A percentile compares a stretch with the other conserved stretches of the same genome.
Conservation (phyloP, 805 yeast species). For the Cyberlindnera subsufficiens region DNA sequence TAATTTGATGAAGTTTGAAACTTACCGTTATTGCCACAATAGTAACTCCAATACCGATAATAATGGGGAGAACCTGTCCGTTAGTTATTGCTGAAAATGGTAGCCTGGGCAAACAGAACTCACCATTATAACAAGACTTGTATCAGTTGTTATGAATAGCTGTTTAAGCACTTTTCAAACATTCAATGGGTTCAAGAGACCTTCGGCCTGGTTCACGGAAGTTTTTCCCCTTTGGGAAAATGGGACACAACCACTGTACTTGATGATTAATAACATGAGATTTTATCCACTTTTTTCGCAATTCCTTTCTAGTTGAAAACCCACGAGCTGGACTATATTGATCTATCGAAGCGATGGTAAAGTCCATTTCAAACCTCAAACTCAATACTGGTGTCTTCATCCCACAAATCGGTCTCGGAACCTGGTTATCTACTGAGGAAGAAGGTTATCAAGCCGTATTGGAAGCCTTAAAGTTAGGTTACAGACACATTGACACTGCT, state of each 20-base stretch:
- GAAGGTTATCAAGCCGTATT: slow-evolving; percentile 18
- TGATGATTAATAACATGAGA: no score
- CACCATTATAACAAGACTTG: no score
- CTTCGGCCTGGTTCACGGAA: no score
- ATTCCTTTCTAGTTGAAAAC: no score
- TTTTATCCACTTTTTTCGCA: no score
- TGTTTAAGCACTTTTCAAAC: no score
- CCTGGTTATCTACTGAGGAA: slow-evolving; percentile 32
- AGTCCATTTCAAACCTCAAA: neutral
- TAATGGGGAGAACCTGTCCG: slow-evolving; percentile 40
- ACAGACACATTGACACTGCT: slow-evolving; percentile 61
- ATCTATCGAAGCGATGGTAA: no score
- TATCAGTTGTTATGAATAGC: no score
- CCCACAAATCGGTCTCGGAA: slow-evolving; percentile 49
- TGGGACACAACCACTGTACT: no score
- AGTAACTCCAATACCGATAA: slow-evolving; percentile 51
- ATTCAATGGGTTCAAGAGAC: no score
- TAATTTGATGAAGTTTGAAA: slow-evolving; percentile 5
- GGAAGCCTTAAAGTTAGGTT: slow-evolving; percentile 32
- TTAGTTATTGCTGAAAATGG: neutral
- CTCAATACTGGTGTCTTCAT: slow-evolving; percentile 47
- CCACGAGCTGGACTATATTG: no score
- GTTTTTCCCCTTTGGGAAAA: no score
- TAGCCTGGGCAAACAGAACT: neutral
- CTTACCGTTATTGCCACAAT: slow-evolving; percentile 41